Percentiles rank a stretch among this genome's conserved stretches.
Conservation (phyloP, 495 filamentous ascomycete genomes). For the Hypoxylon rickii region DNA sequence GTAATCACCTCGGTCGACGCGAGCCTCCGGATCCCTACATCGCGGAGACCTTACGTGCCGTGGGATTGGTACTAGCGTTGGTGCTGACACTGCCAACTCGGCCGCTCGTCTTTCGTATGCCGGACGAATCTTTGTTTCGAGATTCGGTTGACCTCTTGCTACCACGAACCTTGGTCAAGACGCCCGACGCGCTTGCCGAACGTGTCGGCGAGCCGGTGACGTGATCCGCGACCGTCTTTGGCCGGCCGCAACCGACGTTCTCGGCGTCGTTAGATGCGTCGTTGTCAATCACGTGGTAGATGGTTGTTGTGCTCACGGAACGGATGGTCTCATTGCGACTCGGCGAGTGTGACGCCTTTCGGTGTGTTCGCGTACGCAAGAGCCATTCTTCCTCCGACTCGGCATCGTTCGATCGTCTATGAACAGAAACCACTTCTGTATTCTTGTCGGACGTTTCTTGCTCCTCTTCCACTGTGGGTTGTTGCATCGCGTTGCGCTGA, state of each 20-base stretch:
- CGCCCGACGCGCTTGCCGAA: conserved; percentile 66
- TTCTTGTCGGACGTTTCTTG: conserved; percentile 38
- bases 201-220: conserved; percentile 42
- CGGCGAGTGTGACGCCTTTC: conserved; percentile 54
- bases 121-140: conserved; percentile 58
- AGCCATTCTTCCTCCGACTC: conserved; percentile 82
- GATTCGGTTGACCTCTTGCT: conserved; percentile 65
- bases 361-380: conserved; percentile 68
- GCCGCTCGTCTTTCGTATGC: conserved; percentile 90
- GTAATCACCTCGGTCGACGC: conserved; percentile 1
- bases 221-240: conserved; percentile 65
- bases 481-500: conserved; percentile 43
- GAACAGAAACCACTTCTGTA: conserved; percentile 53
- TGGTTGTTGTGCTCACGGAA: conserved; percentile 58
- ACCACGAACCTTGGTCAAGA: conserved; percentile 75
- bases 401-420: conserved; percentile 57
- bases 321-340: conserved; percentile 50
- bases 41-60: conserved; percentile 51
- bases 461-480: conserved; percentile 51
- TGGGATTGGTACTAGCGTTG: conserved; percentile 33
- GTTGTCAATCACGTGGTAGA: conserved; percentile 58
- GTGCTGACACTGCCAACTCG: conserved; percentile 78
- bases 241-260: conserved; percentile 53
- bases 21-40: conserved; percentile 21
- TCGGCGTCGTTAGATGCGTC: conserved; percentile 60